Evolutionary conservation across 306 rosid genomes (phyloP), one percentile per base, ranked within the genome.

Genomic region (Canavalia ensiformis): DNA sequence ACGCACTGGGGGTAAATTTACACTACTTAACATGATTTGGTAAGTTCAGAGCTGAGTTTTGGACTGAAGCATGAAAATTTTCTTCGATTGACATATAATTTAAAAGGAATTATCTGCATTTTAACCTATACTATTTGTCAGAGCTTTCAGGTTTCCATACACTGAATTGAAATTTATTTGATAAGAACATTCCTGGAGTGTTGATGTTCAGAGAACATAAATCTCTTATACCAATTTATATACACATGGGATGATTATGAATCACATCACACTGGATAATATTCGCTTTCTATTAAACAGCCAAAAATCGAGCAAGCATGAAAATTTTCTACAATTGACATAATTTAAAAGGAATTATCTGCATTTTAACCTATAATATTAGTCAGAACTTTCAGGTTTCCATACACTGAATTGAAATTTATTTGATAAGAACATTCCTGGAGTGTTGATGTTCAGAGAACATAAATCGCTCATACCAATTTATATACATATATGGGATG

Each of bases 261-360:
- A 45, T 30, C 37, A 47, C 67, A 68, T 44, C 57, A 35, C 41
- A 37, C n/a, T 28, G 47, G 30, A 56, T 35, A 73, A 41, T 49
- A 44, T 72, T 84, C 77, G 39, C 39, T 47, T 63, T n/a, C 74
- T 31, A 30, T 47, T 47, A 37, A 70, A 42, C 34, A 49, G 58
- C 29, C 35, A 66, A 13, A 62, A 30, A 57, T 35, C 30, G 11
- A 50, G n/a, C 18, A 56, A 74, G n/a, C 50, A 46, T 59, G 47
- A 46, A 34, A 59, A 7, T 49, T 30, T 28, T 49, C 18, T 50
- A 9, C 63, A 49, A 25, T 35, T 29, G 28, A 34, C 8, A 5
- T 2, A 62, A 49, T n/a, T 37, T 41, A 25, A 47, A 34, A 6
- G 52, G 37, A 31, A 1, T 37, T 56, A 54, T 8, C 9, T 55